Evolutionary conservation across 1,284 basidiomycete genomes (phyloP).

Genomic region (Volvariella surrecta): DNA sequence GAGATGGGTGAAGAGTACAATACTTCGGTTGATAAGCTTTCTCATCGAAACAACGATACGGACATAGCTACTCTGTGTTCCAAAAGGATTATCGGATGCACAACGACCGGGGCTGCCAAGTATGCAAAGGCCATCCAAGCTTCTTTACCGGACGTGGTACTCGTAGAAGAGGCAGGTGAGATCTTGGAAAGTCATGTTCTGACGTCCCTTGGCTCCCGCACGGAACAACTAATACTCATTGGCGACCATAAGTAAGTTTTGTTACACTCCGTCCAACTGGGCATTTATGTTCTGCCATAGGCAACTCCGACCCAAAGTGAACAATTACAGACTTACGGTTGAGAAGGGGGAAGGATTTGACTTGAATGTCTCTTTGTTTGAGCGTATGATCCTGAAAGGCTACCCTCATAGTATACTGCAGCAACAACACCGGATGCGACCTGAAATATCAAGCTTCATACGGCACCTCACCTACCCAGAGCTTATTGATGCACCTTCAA

Average conservation of each 20-base stretch:
- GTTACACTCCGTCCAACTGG: not conserved
- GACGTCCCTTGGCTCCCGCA: slow-evolving; percentile 40
- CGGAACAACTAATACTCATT: slow-evolving; percentile 51
- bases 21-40: slow-evolving; percentile 24
- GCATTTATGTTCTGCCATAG: slow-evolving; percentile 21
- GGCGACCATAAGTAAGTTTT: slow-evolving; percentile 57
- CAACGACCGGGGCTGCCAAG: slow-evolving; percentile 60
- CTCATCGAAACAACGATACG: slow-evolving; percentile 27
- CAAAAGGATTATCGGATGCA: slow-evolving; percentile 58
- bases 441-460: slow-evolving; percentile 54
- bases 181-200: slow-evolving; percentile 60
- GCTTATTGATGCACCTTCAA: slow-evolving; percentile 43
- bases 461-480: slow-evolving; percentile 56
- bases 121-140: slow-evolving; percentile 37
- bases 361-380: slow-evolving; percentile 57
- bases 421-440: slow-evolving; percentile 61
- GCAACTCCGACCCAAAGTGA: slow-evolving; percentile 63
- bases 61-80: slow-evolving; percentile 26
- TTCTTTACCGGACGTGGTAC: slow-evolving; percentile 38
- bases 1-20: slow-evolving; percentile 37
- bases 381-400: slow-evolving; percentile 51
- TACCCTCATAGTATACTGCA: slow-evolving; percentile 52
- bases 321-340: slow-evolving; percentile 47
- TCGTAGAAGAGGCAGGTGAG: slow-evolving; percentile 66
- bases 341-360: slow-evolving; percentile 60